phyloP scores from a whole-genome alignment of 768 basidiomycete species.

The Auricularia sp. region DNA sequence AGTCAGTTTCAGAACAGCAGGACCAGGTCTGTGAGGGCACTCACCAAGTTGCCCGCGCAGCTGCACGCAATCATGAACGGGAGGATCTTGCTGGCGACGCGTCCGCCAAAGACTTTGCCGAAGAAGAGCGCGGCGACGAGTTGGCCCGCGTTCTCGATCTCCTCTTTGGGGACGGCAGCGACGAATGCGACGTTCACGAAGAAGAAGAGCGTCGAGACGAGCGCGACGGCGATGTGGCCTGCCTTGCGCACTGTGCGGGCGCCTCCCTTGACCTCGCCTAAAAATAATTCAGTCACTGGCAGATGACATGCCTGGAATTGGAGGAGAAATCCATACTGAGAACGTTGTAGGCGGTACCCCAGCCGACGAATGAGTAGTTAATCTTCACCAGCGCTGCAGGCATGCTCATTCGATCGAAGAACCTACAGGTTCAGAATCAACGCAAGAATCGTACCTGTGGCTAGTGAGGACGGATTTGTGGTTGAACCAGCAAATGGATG shows the following conservation, averaged over 20 bases:
- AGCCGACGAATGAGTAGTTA: conserved; percentile 22
- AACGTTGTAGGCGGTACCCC: conserved; percentile 37
- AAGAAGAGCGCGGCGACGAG: conserved; percentile 44
- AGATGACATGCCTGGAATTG: background rate
- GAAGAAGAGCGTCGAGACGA: conserved; percentile 38
- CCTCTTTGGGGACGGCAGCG: conserved; percentile 32
- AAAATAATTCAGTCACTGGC: too few relatives aligned
- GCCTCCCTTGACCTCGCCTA: background rate
- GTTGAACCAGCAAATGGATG: conserved; percentile 19
- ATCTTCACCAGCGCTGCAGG: conserved; percentile 18
- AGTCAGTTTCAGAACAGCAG: background rate
- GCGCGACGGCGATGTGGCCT: conserved; percentile 33
- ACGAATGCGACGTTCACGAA: conserved; percentile 35
- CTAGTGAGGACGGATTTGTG: conserved; percentile 17
- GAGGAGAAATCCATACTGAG: conserved; percentile 22
- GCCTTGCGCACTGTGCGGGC: conserved; percentile 36
- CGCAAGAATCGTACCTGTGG: background rate
- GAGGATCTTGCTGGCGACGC: conserved; percentile 7
- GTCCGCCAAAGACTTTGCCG: conserved; percentile 35
- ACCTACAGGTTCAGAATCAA: too few relatives aligned
- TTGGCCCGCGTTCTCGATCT: conserved; percentile 33
- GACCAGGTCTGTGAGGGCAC: background rate
- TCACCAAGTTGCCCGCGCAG: background rate
- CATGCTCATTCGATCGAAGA: background rate
- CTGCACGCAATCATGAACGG: conserved; percentile 7